A percentile compares a stretch with the other conserved stretches of the same genome.
Conservation (phyloP, 2,329 filamentous ascomycete genomes). For the Colletotrichum simmondsii region DNA sequence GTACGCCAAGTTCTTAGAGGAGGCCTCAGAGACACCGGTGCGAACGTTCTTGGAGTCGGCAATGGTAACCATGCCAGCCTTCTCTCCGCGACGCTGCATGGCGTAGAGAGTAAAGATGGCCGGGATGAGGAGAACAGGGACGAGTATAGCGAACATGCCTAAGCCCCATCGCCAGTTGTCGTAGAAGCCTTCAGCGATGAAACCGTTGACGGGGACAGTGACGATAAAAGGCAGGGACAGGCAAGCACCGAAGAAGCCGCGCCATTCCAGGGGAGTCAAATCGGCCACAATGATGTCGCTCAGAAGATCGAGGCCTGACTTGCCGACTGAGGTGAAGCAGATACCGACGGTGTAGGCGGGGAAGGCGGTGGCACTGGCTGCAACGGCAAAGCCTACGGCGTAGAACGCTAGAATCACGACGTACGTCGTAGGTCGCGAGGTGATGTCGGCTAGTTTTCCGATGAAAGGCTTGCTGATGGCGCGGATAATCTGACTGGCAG, state of each 20-base stretch:
- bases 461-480: constrained; percentile 52
- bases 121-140: constrained; percentile 56
- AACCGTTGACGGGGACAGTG: constrained; percentile 52
- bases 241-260: constrained; percentile 46
- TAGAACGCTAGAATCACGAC: constrained; percentile 52
- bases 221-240: constrained; percentile 45
- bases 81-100: too few species aligned
- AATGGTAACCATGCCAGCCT: too few species aligned
- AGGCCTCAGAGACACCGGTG: too few species aligned
- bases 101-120: too few species aligned
- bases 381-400: constrained; percentile 46
- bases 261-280: constrained; percentile 48
- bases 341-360: constrained; percentile 48
- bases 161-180: constrained; percentile 70
- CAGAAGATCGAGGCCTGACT: constrained; percentile 49
- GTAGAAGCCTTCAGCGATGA: constrained; percentile 51
- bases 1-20: too few species aligned
- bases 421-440: constrained; percentile 51
- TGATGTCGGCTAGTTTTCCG: constrained; percentile 50
- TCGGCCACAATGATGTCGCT: constrained; percentile 50
- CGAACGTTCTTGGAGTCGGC: too few species aligned
- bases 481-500: constrained; percentile 47
- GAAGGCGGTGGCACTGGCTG: constrained; percentile 45
- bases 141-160: constrained; percentile 71
- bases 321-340: constrained; percentile 49